These are phyloP conservation scores for Candida awuae DNA, from an alignment of 805 yeast species.

Conservation along the genomic window DNA sequence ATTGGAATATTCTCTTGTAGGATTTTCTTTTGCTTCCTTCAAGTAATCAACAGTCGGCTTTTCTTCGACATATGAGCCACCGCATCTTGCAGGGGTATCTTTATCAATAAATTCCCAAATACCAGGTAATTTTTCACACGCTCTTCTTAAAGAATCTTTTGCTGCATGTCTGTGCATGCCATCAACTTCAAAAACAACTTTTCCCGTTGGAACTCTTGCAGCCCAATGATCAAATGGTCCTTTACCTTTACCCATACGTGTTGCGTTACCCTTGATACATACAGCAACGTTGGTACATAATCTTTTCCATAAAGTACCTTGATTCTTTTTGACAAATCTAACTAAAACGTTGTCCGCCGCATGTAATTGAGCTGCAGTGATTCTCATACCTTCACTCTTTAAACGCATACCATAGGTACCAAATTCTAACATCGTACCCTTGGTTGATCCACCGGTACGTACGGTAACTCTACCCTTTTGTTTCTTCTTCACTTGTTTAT, in stretches of 20 bases:
- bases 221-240: constrained; percentile 98
- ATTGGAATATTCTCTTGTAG: constrained; percentile 58
- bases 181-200: constrained; percentile 75
- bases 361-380: constrained; percentile 79
- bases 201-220: constrained; percentile 91
- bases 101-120: constrained; percentile 73
- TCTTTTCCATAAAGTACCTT: constrained; percentile 72
- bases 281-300: constrained; percentile 81
- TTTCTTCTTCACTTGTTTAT: constrained; percentile 58
- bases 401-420: constrained; percentile 85
- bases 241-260: constrained; percentile 99
- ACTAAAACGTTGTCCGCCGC: constrained; percentile 85
- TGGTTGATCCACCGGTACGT: constrained; percentile 87
- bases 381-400: constrained; percentile 77
- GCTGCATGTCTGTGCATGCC: constrained; percentile 82
- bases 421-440: constrained; percentile 74
- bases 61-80: constrained; percentile 45
- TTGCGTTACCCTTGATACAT: constrained; percentile 94
- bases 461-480: constrained; percentile 94
- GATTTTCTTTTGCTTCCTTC: constrained; percentile 46
- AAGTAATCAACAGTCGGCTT: constrained; percentile 45
- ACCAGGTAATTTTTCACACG: constrained; percentile 89
- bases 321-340: constrained; percentile 74
- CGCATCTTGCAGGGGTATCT: constrained; percentile 61
- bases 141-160: constrained; percentile 81